Evolutionary conservation across 2,329 filamentous ascomycete species (phyloP), one percentile per base, ranked within the genome.

Genomic region (Pestalotiopsis fici): DNA sequence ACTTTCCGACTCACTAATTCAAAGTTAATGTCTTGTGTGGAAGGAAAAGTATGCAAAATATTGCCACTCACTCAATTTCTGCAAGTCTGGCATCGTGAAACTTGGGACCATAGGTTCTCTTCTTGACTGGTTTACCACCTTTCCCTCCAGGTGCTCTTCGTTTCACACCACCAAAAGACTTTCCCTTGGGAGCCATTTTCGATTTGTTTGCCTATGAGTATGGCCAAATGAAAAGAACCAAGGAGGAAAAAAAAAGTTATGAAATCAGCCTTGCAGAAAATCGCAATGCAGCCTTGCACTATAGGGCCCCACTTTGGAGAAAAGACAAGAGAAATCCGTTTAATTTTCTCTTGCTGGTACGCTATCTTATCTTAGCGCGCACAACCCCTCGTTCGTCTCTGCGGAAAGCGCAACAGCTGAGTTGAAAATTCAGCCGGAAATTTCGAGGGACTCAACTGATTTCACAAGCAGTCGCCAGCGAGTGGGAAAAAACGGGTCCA

Each of bases 361-460:
- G 56, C 66, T 50, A 70, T 67, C 76, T 83, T 85, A 85, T 85
- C 84, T 84, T 85, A 85, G 83, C 82, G 83, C 83, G 82, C 84
- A 86, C 84, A 86, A 85, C 80, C 82, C 79, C 76, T 79, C 81
- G 79, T 78, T 79, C 79, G 79, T 59, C 69, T 70, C 69, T 74
- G 74, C 76, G 77, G 73, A 73, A 70, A 71, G 73, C 77, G 76
- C 74, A 77, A 77, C 76, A 73, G 57, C 74, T 76, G 76, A 81
- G 80, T 81, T 79, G 77, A 76, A 77, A 82, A 82, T 82, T 80
- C 81, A 75, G 65, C 76, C 72, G 81, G 71, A 70, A 70, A 74
- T 73, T 74, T 81, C 71, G 67, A 74, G 37, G n/a, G 7, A 54
- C 18, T 21, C 31, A 23, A 23, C 35, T 61, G 59, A 23, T n/a